phyloP scores from a whole-genome alignment of 345 rosid species.

The Salix exigua region DNA sequence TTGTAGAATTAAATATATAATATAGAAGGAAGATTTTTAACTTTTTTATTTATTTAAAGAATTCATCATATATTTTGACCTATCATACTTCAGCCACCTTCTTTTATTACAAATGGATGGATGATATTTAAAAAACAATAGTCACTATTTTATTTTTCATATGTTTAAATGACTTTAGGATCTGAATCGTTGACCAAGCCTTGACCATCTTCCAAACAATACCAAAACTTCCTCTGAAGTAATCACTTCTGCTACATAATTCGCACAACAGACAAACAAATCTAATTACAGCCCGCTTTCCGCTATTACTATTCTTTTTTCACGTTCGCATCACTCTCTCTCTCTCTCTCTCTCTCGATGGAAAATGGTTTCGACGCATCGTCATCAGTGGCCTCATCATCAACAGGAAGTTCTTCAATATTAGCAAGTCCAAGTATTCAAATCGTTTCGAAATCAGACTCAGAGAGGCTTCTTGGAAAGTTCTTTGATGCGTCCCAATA shows the following conservation, averaged over 20 bases:
- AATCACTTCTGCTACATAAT: neutral
- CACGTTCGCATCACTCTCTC: neutral
- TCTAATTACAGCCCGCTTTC: neutral
- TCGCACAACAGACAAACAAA: neutral
- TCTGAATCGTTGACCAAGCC: neutral
- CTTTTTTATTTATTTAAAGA: too few species aligned
- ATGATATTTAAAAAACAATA: neutral
- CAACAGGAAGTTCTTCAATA: neutral
- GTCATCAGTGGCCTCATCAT: neutral
- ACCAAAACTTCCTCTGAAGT: neutral
- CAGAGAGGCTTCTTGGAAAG: conserved; percentile 35
- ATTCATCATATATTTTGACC: too few species aligned
- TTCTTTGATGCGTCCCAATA: conserved; percentile 38
- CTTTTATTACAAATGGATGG: neutral
- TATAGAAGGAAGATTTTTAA: too few species aligned
- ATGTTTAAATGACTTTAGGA: neutral
- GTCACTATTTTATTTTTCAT: neutral
- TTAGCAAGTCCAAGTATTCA: conserved; percentile 7
- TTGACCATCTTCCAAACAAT: neutral
- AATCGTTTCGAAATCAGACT: conserved; percentile 28
- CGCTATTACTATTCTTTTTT: neutral
- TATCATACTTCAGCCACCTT: too few species aligned
- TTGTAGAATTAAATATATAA: too few species aligned
- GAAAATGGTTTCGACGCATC: conserved; percentile 5
- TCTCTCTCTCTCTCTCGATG: neutral